Conservation (phyloP, 257 asterid species). For the Plantago elongata region DNA sequence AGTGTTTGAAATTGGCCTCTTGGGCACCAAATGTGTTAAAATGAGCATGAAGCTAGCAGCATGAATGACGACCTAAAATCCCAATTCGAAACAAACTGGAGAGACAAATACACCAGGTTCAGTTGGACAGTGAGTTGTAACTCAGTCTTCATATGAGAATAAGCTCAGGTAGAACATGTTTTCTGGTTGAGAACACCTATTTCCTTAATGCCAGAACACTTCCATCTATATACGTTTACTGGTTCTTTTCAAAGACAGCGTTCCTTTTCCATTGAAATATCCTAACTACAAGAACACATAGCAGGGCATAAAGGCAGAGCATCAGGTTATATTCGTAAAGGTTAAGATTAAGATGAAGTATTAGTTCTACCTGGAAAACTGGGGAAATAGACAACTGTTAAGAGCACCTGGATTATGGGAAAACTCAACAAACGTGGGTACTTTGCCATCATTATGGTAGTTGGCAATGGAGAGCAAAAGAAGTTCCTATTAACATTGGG, state of each 20-base stretch:
- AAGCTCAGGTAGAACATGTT: no score
- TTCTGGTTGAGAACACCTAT: no score
- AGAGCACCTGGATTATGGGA: constrained; percentile 8
- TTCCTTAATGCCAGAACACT: no score
- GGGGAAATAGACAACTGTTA: constrained; percentile 12
- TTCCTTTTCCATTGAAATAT: background rate
- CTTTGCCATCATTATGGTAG: constrained; percentile 28
- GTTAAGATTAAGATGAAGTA: constrained; percentile 6
- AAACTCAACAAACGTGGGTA: constrained; percentile 24
- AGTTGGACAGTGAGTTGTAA: no score
- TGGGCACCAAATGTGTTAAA: no score
- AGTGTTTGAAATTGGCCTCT: no score
- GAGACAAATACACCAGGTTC: no score
- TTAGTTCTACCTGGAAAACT: constrained; percentile 22
- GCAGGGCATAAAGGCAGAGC: constrained; percentile 16
- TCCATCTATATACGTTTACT: no score
- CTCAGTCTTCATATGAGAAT: no score
- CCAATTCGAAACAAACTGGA: no score
- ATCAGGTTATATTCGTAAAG: constrained; percentile 13
- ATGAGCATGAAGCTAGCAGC: no score
- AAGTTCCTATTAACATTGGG: constrained; percentile 30
- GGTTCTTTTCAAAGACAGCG: constrained; percentile 9
- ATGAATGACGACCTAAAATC: no score
- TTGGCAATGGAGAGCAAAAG: constrained; percentile 32
- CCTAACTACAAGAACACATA: background rate